A percentile compares a stretch with the other conserved stretches of the same genome.
phyloP scores from a whole-genome alignment of 1,139 yeast species.

The Saccharomyces hybrid region DNA sequence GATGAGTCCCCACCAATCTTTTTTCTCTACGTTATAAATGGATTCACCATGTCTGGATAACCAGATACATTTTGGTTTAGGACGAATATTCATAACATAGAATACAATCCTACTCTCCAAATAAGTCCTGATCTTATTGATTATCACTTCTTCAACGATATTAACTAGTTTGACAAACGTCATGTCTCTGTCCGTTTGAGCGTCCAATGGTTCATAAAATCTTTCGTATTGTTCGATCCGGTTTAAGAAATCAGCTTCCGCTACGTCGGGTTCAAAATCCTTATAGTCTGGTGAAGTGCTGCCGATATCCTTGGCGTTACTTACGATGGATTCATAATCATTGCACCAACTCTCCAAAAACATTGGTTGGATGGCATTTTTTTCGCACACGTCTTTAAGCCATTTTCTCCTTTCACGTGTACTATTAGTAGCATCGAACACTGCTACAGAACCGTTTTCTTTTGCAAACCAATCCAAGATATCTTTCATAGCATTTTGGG shows the following conservation, averaged over 20 bases:
- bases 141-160: conserved; percentile 78
- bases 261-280: conserved; percentile 64
- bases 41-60: conserved; percentile 94
- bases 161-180: conserved; percentile 84
- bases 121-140: conserved; percentile 81
- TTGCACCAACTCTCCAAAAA: conserved; percentile 90
- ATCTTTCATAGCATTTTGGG: conserved; percentile 64
- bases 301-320: conserved; percentile 78
- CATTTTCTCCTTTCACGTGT: conserved; percentile 63
- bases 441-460: conserved; percentile 82
- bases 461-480: conserved; percentile 82
- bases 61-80: conserved; percentile 87
- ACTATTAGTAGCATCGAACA: conserved; percentile 81
- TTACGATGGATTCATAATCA: conserved; percentile 66
- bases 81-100: conserved; percentile 90
- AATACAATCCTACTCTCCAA: conserved; percentile 89
- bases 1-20: conserved; percentile 95
- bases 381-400: conserved; percentile 56
- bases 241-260: conserved; percentile 61
- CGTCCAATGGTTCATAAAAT: conserved; percentile 66
- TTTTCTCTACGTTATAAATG: conserved; percentile 83
- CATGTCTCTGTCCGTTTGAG: conserved; percentile 49
- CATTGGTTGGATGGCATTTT: conserved; percentile 73
- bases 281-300: conserved; percentile 81
- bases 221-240: conserved; percentile 69